These are phyloP conservation scores for Biscogniauxia sp. DNA, from an alignment of 2,329 filamentous ascomycete genomes.

Conservation along the genomic window DNA sequence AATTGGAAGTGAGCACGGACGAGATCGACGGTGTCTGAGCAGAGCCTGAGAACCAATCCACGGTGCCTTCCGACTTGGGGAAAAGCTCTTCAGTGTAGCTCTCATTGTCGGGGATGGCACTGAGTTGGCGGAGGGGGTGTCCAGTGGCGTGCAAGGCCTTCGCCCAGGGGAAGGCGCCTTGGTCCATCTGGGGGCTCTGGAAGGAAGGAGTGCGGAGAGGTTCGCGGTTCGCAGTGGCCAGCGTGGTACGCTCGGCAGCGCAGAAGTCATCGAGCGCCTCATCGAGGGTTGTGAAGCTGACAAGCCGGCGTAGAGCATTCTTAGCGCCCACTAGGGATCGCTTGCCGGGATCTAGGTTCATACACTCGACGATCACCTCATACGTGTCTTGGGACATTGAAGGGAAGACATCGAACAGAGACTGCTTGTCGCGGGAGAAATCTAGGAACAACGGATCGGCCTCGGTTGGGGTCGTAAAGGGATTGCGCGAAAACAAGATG, in stretches of 20 bases:
- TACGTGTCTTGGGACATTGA: slow-evolving; percentile 98
- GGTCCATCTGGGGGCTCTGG: slow-evolving; percentile 78
- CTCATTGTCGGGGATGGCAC: slow-evolving; percentile 77
- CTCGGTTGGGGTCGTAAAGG: slow-evolving; percentile 86
- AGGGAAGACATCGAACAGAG: slow-evolving; percentile 95
- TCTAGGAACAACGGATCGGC: slow-evolving; percentile 92
- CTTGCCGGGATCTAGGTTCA: slow-evolving; percentile 88
- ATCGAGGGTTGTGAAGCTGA: slow-evolving; percentile 92
- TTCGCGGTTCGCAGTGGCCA: slow-evolving; percentile 87
- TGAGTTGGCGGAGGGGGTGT: slow-evolving; percentile 75
- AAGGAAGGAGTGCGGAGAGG: slow-evolving; percentile 94
- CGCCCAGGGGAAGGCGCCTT: slow-evolving; percentile 90
- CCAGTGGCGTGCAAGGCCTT: slow-evolving; percentile 80
- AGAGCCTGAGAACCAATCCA: slow-evolving; percentile 77
- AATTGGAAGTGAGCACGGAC: slow-evolving; percentile 78
- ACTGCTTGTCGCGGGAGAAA: slow-evolving; percentile 90
- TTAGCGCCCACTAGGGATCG: slow-evolving; percentile 78
- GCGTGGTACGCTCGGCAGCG: slow-evolving; percentile 70
- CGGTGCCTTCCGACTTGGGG: slow-evolving; percentile 68
- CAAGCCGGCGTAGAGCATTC: slow-evolving; percentile 72
- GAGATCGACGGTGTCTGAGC: slow-evolving; percentile 77
- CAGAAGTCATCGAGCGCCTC: slow-evolving; percentile 94
- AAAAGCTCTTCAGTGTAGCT: slow-evolving; percentile 84
- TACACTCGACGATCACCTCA: slow-evolving; percentile 85
- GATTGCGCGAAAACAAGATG: slow-evolving; percentile 94